Evolutionary conservation across 805 yeast species (phyloP).

Genomic region (Kuraishia cidri): DNA sequence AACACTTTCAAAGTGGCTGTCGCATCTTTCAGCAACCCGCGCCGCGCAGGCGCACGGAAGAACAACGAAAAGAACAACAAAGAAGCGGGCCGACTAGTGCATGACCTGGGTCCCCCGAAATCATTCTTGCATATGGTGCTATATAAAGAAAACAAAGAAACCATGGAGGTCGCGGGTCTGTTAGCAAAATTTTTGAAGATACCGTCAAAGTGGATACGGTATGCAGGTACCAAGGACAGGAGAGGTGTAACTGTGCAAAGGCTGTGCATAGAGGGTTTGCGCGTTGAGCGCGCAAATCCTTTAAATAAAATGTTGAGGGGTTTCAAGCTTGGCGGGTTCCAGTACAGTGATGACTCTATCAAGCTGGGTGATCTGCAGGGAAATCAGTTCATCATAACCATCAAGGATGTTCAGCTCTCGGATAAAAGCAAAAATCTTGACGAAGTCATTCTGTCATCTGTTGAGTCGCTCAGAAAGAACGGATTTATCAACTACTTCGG

Average conservation of each 20-base stretch:
- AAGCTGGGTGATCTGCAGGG: slow-evolving; percentile 81
- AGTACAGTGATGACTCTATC: slow-evolving; percentile 52
- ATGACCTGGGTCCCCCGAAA: slow-evolving; percentile 67
- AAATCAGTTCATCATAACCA: slow-evolving; percentile 79
- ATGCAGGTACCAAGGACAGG: slow-evolving; percentile 95
- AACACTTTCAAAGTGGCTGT: slow-evolving; percentile 60
- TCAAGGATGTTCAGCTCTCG: slow-evolving; percentile 60
- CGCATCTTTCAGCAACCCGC: slow-evolving; percentile 11
- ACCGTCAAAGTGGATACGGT: slow-evolving; percentile 63
- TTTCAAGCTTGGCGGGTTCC: slow-evolving; percentile 71
- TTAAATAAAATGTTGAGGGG: slow-evolving; percentile 72
- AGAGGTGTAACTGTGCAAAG: slow-evolving; percentile 93
- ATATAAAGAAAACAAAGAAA: slow-evolving; percentile 92
- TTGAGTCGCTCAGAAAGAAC: slow-evolving; percentile 44
- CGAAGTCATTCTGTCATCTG: slow-evolving; percentile 37
- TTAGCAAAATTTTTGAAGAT: slow-evolving; percentile 65
- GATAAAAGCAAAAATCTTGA: slow-evolving; percentile 27
- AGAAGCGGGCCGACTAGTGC: no score
- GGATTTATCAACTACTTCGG: slow-evolving; percentile 96
- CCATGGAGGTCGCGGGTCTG: slow-evolving; percentile 87
- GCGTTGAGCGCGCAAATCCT: slow-evolving; percentile 66
- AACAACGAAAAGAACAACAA: slow-evolving; percentile 8
- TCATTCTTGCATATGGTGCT: slow-evolving; percentile 68
- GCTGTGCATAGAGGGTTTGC: slow-evolving; percentile 57
- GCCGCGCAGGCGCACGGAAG: slow-evolving; percentile 28